Evolutionary conservation across 2,329 filamentous ascomycete genomes (phyloP).

Genomic region (Fusarium nodosum): DNA sequence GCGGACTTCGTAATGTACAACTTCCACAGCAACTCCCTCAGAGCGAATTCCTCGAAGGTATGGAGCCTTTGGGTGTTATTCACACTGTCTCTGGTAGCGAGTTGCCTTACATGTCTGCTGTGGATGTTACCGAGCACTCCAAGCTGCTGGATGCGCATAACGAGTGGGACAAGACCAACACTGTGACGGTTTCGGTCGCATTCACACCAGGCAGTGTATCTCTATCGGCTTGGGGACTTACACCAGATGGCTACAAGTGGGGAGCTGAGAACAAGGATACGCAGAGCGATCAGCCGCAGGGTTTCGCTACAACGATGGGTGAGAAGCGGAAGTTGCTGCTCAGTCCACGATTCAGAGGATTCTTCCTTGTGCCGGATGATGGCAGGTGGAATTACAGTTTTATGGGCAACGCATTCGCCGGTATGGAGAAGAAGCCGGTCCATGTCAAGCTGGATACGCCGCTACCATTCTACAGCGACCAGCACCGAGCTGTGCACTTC

Average conservation of each 20-base stretch:
- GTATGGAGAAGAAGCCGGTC: slow-evolving; percentile 89
- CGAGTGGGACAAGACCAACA: slow-evolving; percentile 80
- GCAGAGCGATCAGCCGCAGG: slow-evolving; percentile 91
- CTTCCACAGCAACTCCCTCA: slow-evolving; percentile 90
- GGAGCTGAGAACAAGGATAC: slow-evolving; percentile 95
- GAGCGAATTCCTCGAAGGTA: slow-evolving; percentile 86
- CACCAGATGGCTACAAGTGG: slow-evolving; percentile 95
- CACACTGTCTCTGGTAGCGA: slow-evolving; percentile 97
- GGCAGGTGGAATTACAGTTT: slow-evolving; percentile 98
- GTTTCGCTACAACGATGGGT: slow-evolving; percentile 92
- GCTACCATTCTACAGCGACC: slow-evolving; percentile 88
- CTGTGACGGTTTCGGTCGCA: slow-evolving; percentile 92
- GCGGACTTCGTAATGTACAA: slow-evolving; percentile 91
- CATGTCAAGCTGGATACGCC: slow-evolving; percentile 96
- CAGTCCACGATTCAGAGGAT: slow-evolving; percentile 93
- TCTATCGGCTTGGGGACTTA: slow-evolving; percentile 92
- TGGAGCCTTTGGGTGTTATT: slow-evolving; percentile 94
- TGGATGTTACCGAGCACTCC: slow-evolving; percentile 94
- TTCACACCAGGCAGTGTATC: slow-evolving; percentile 98
- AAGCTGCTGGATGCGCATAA: slow-evolving; percentile 86
- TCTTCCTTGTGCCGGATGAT: slow-evolving; percentile 94
- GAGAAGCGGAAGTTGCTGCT: slow-evolving; percentile 95
- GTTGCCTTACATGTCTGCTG: slow-evolving; percentile 94
- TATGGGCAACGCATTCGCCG: slow-evolving; percentile 90
- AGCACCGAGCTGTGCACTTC: slow-evolving; percentile 95